Evolutionary conservation across 2,329 filamentous ascomycete species (phyloP), one percentile per base, ranked within the genome.

Genomic region (Fusarium aywerte): DNA sequence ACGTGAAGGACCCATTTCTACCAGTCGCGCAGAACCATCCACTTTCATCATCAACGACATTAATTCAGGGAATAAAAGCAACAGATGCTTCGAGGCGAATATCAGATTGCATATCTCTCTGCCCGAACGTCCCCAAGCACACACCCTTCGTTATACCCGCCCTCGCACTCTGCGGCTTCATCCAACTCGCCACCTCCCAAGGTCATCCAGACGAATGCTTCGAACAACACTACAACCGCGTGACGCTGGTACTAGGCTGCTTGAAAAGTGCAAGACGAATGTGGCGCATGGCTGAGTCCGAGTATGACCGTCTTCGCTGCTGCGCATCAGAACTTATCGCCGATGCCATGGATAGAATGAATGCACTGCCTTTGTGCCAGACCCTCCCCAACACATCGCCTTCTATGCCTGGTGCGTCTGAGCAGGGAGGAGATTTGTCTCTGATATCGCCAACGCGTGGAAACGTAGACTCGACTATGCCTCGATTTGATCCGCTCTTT

Each of bases 301-400:
- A 69, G 3, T 71, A 70, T 11, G 55, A 71, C 16, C 56, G 58
- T 0, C 61, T 70, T 4, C 51, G 68, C 12, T 67, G 58, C 13
- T 69, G 52, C 4, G 68, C 68, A 7, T 58, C 65, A 0, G 68
- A 65, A 0, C 58, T 69, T 0, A 56, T 71, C 2, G 69, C 68
- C 4, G 68, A 71, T 3, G 64, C 68, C 3, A 69, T 67, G 55
- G 68, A 70, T 4, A 61, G 66, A n/a, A 71, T 69, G 65, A 70
- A 70, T 8, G 50, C 65, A 1, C 58, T 71, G 10, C 68, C 68
- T 1, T 32, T 68, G 4, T 68, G 57, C 1, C 59, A 62, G 1
- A 62, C 57, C 1, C 25, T 62, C 5, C 59, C 59, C 0, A 62
- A 38, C 8, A 29, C 31, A 3, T 21, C 59, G 4, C 29, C 40